A percentile compares a stretch with the other conserved stretches of the same genome.
These are phyloP conservation scores for Helotiales sp. DNA, from an alignment of 2,329 filamentous ascomycete species.

Conservation along the genomic window DNA sequence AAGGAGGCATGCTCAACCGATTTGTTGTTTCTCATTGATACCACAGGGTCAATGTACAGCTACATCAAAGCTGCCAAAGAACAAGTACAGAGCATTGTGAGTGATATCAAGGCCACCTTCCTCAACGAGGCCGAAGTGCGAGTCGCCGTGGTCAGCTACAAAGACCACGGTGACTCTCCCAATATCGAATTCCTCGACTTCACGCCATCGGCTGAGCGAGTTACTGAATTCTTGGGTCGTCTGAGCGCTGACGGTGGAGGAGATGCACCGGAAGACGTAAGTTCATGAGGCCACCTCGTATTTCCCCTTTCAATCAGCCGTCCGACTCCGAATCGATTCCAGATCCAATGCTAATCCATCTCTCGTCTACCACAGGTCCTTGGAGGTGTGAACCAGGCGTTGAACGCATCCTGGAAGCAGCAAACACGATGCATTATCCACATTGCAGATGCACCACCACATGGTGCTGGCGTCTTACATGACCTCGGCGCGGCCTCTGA, in stretches of 20 bases:
- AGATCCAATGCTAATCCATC: too few species aligned
- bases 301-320: too few species aligned
- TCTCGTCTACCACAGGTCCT: too few species aligned
- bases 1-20: constrained; percentile 45
- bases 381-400: constrained; percentile 42
- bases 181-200: constrained; percentile 44
- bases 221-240: constrained; percentile 37
- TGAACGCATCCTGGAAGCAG: constrained; percentile 44
- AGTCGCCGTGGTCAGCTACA: constrained; percentile 46
- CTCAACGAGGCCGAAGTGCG: constrained; percentile 45
- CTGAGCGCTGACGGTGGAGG: constrained; percentile 40
- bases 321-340: too few species aligned
- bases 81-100: constrained; percentile 45
- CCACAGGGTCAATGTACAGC: constrained; percentile 43
- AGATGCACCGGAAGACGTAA: constrained; percentile 46
- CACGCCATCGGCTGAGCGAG: constrained; percentile 33
- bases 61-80: constrained; percentile 45
- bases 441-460: constrained; percentile 44
- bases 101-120: constrained; percentile 43
- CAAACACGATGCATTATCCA: constrained; percentile 45
- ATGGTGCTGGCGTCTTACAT: constrained; percentile 37
- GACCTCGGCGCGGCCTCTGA: constrained; percentile 29
- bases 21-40: constrained; percentile 47
- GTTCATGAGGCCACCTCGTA: too few species aligned
- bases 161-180: constrained; percentile 42